Base-by-base conservation (phyloP, 2,329 filamentous ascomycete species). In the Cercospora brassicicola region DNA sequence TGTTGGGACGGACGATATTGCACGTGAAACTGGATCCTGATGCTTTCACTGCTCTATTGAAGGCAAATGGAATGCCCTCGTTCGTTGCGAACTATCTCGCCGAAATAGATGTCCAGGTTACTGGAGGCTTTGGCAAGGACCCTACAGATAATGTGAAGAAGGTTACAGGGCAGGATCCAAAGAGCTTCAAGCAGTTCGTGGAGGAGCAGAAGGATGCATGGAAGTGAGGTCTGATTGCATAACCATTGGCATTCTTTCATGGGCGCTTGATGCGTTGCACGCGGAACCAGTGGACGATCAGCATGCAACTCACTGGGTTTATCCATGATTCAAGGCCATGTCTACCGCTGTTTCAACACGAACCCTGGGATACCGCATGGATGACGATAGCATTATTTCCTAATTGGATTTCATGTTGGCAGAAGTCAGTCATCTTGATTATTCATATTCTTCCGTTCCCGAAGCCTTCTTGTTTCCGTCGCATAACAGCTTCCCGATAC, bases 81-180 rank as follows among this genome's bases (percentile, higher is more conserved):
- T 42, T 60, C 4, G 63, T 69, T 36, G 67, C 69, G 0, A 36
- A 66, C 2, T 71, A 66, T 31, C 36, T 71, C 23, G 65, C 67
- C 4, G 68, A 69, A 42, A 57, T 71, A 6, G 69, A 71, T 66
- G 62, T 66, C 4, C 59, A 59, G 60, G 64, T 68, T 2, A 60
- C 67, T 15, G 30, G 31, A 6, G 69, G 68, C 1, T 48, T 67
- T 6, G 66, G 67, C 23, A 57, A 45, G 13, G 48, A 68, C 20
- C 62, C 61, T 8, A 70, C 67, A 6, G 56, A 67, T 31, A 33
- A n/a, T 5, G 69, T 71, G 7, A 55, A 63, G 39, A 62, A 64
- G 18, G 26, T 68, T 15, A 69, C 65, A 15, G 69, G 69, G 3
- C 36, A 31, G 4, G n/a, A 48, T 28, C 68, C 68, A 31, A 42